Evolutionary conservation across 441 rosid species (phyloP), one percentile per base, ranked within the genome.

Genomic region (Isatis lusitanica): DNA sequence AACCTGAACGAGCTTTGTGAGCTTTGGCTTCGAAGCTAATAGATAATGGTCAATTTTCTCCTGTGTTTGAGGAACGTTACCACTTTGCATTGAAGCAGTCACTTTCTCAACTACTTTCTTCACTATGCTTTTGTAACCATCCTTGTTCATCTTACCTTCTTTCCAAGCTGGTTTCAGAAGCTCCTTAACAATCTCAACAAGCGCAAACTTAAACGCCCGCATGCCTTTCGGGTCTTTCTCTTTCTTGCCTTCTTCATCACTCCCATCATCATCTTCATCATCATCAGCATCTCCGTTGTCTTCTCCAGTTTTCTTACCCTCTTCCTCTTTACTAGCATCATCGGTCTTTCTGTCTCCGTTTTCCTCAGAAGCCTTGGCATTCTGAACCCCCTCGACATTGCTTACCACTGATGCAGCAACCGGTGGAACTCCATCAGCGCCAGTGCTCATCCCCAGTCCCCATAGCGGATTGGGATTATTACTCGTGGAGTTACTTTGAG

Each of bases 21-120:
- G 91, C 84, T 95, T 95, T 66, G 95, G 86, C 83, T 88, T 93
- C 0, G 96, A 86, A 68, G 82, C 74, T 1, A 93, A 84, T 63
- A 95, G 84, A 81, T 93, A 95, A 38, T 86, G 93, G 24, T 93
- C 94, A 68, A 91, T 88, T 73, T 90, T 93, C 74, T 95, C 99
- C 64, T 81, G 92, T 3, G 99, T 88, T 80, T 87, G 95, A 75
- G 98, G 99, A 72, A 95, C 77, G 75, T 74, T 88, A 42, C 85
- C 81, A 58, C 80, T 91, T 82, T 90, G 94, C 85, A 95, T 73
- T 4, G 95, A 77, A 15, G 85, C 82, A 13, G 88, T 91, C 62
- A 95, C 99, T 83, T 95, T 95, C 77, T 93, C 97, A 16, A 91
- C 97, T 36, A 86, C 97, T 75, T 93, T 95, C 93, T 90, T 95